These are phyloP conservation scores for Cladosporium cucumerinum DNA, from an alignment of 2,329 filamentous ascomycete genomes.

Conservation along the genomic window DNA sequence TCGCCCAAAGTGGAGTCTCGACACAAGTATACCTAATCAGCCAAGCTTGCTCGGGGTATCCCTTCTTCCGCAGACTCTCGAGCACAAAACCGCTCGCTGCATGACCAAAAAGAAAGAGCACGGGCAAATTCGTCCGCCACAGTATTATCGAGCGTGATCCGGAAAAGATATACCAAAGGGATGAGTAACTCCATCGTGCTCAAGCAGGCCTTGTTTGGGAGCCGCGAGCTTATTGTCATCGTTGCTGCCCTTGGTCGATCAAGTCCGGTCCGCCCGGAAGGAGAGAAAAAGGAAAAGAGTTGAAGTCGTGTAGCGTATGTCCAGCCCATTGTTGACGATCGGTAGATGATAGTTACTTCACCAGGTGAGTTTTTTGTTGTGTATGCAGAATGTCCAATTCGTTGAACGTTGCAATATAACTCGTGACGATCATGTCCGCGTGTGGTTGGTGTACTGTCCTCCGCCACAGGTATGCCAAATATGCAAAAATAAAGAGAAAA, in stretches of 20 bases:
- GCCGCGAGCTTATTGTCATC: constrained; percentile 19
- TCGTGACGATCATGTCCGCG: background rate
- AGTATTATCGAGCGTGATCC: background rate
- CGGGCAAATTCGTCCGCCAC: background rate
- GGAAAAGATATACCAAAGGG: background rate
- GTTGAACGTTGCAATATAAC: background rate
- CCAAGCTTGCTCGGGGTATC: background rate
- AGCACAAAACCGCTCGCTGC: background rate
- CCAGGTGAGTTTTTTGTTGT: constrained; percentile 6
- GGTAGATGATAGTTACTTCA: constrained; percentile 10
- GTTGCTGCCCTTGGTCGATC: constrained; percentile 14
- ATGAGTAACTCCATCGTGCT: constrained; percentile 19
- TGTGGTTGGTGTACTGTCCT: constrained; percentile 14
- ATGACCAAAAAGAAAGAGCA: background rate
- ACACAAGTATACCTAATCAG: constrained; percentile 12
- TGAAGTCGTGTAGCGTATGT: constrained; percentile 11
- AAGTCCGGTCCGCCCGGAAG: background rate
- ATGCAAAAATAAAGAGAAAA: constrained; percentile 9
- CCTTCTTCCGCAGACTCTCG: background rate
- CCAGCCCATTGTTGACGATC: background rate
- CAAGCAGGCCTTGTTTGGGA: constrained; percentile 9
- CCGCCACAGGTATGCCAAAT: constrained; percentile 5
- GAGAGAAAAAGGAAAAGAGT: background rate
- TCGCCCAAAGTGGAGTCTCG: background rate
- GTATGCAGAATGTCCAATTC: constrained; percentile 2